Evolutionary conservation across 495 filamentous ascomycete species (phyloP).

Genomic region (Aspergillus baeticus): DNA sequence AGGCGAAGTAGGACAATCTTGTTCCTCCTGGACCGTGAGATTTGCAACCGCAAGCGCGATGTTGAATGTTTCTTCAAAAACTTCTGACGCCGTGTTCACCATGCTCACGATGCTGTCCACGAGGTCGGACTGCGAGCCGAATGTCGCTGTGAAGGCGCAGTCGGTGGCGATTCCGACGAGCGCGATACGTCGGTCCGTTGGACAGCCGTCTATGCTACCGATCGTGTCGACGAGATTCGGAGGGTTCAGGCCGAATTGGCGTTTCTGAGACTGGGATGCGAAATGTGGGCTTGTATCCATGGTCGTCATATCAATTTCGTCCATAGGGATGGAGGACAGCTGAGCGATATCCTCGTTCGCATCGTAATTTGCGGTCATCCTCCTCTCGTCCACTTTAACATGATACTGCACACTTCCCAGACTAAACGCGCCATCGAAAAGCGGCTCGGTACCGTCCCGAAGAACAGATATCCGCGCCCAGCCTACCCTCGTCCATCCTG

Average conservation of each 20-base stretch:
- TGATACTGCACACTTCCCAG: conserved; percentile 71
- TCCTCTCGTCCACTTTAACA: conserved; percentile 22
- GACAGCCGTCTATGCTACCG: conserved; percentile 74
- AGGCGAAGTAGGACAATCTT: conserved; percentile 66
- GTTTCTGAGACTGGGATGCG: conserved; percentile 69
- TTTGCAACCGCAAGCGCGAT: conserved; percentile 82
- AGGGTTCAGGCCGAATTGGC: conserved; percentile 29
- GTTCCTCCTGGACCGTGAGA: conserved; percentile 67
- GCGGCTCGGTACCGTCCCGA: conserved; percentile 65
- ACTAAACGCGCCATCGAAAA: conserved; percentile 82
- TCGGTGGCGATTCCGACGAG: conserved; percentile 89
- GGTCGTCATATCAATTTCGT: conserved; percentile 13
- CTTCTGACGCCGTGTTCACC: conserved; percentile 76
- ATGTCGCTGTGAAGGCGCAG: conserved; percentile 72
- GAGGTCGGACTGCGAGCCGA: conserved; percentile 57
- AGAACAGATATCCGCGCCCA: conserved; percentile 75
- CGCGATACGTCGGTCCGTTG: conserved; percentile 73
- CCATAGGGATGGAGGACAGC: too few relatives aligned
- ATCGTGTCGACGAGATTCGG: conserved; percentile 48
- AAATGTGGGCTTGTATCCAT: conserved; percentile 8
- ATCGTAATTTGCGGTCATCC: too few relatives aligned
- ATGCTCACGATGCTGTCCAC: conserved; percentile 67
- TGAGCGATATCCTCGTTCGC: too few relatives aligned
- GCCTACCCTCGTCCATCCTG: conserved; percentile 66
- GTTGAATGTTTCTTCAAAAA: conserved; percentile 86